A percentile compares a stretch with the other conserved stretches of the same genome.
phyloP scores from a whole-genome alignment of 1,139 yeast genomes.

The Dujonia santamariae region DNA sequence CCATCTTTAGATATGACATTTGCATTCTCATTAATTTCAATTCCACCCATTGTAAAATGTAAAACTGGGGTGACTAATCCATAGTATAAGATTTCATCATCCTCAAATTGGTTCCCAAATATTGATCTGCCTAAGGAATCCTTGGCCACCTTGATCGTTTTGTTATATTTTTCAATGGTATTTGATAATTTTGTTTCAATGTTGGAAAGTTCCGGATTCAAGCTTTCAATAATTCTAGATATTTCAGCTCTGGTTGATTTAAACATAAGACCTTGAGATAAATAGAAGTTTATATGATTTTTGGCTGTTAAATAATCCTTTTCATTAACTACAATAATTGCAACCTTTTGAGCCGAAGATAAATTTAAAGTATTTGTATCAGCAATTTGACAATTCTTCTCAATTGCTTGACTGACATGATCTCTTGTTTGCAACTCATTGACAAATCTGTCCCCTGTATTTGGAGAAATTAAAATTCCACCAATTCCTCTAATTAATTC shows the following conservation, averaged over 20 bases:
- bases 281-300: conserved; percentile 29
- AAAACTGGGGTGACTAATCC: conserved; percentile 38
- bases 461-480: conserved; percentile 31
- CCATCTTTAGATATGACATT: conserved; percentile 22
- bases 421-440: conserved; percentile 36
- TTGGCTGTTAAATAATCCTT: conserved; percentile 26
- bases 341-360: conserved; percentile 15
- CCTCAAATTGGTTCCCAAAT: conserved; percentile 19
- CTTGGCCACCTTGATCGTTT: conserved; percentile 7
- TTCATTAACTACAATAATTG: conserved; percentile 24
- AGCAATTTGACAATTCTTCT: conserved; percentile 18
- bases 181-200: conserved; percentile 9
- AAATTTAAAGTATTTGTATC: conserved; percentile 10
- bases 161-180: conserved; percentile 15
- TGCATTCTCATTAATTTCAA: conserved; percentile 25
- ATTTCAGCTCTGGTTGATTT: conserved; percentile 23
- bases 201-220: conserved; percentile 14
- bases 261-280: conserved; percentile 23
- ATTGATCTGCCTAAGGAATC: conserved; percentile 14
- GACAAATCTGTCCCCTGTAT: conserved; percentile 30
- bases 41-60: conserved; percentile 42
- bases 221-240: conserved; percentile 11
- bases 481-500: conserved; percentile 38
- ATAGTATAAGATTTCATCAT: conserved; percentile 16
- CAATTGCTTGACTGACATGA: conserved; percentile 25